phyloP scores from a whole-genome alignment of 441 rosid genomes.

The Brassica hybrid region DNA sequence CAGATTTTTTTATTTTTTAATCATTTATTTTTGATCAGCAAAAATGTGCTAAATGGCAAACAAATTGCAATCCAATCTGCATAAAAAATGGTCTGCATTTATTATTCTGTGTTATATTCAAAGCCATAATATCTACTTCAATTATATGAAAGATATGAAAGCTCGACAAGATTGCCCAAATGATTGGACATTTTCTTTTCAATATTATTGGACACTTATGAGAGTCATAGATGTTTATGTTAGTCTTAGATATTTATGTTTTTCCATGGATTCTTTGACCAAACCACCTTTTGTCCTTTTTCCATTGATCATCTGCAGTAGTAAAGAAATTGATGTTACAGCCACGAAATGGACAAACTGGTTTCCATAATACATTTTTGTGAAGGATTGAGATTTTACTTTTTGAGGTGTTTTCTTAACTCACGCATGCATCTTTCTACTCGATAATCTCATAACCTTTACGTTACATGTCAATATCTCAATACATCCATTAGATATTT shows the following conservation, averaged over 20 bases:
- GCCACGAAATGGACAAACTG: constrained; percentile 33
- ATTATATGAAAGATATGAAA: constrained; percentile 24
- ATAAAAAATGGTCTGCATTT: too few relatives aligned
- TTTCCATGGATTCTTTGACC: constrained; percentile 27
- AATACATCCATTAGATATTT: constrained; percentile 31
- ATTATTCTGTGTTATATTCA: too few relatives aligned
- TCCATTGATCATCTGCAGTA: constrained; percentile 17
- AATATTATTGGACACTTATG: constrained; percentile 11
- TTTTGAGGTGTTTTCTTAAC: constrained; percentile 39
- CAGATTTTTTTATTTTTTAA: too few relatives aligned
- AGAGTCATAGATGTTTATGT: constrained; percentile 20
- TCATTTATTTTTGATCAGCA: too few relatives aligned
- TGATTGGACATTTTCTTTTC: constrained; percentile 23
- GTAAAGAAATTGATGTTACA: constrained; percentile 34
- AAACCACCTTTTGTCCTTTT: constrained; percentile 16
- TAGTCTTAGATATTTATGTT: constrained; percentile 33
- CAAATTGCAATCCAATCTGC: too few relatives aligned
- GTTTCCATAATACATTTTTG: constrained; percentile 29
- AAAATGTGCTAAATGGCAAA: too few relatives aligned
- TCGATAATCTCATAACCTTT: constrained; percentile 34
- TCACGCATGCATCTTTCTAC: constrained; percentile 38
- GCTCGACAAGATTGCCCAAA: constrained; percentile 29
- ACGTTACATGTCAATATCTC: constrained; percentile 41
- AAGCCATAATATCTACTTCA: constrained; percentile 13
- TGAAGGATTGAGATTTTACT: constrained; percentile 29